phyloP scores from a whole-genome alignment of 176 grass and related monocot genomes.

The Metroxylon sagu region DNA sequence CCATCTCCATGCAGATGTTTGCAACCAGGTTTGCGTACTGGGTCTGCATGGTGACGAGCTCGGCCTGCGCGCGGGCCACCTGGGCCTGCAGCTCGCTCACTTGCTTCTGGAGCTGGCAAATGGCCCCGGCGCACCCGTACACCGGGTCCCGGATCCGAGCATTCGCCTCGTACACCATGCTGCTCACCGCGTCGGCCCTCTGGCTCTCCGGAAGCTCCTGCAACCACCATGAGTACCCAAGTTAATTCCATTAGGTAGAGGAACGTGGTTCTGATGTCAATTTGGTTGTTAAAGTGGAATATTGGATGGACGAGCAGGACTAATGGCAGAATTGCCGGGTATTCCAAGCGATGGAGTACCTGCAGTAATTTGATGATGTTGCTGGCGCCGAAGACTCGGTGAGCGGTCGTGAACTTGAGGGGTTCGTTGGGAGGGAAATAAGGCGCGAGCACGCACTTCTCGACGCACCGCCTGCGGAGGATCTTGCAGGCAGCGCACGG shows the following conservation, averaged over 20 bases:
- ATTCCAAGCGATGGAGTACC: slow-evolving; percentile 8
- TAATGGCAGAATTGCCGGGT: too few relatives aligned
- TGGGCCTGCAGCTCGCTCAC: slow-evolving; percentile 74
- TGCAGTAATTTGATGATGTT: slow-evolving; percentile 98
- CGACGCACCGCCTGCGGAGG: slow-evolving; percentile 76
- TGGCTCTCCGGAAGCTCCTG: slow-evolving; percentile 85
- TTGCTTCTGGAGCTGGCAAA: slow-evolving; percentile 89
- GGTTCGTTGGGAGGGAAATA: slow-evolving; percentile 88
- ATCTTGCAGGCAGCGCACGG: slow-evolving; percentile 97
- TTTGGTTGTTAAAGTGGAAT: too few relatives aligned
- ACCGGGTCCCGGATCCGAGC: slow-evolving; percentile 76
- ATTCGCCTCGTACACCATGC: slow-evolving; percentile 94
- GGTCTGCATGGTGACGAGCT: slow-evolving; percentile 46
- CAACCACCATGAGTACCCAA: neutral
- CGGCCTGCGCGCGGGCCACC: slow-evolving; percentile 67
- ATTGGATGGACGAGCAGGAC: too few relatives aligned
- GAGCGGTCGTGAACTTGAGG: slow-evolving; percentile 85
- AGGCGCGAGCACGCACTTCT: slow-evolving; percentile 82
- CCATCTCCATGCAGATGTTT: slow-evolving; percentile 65
- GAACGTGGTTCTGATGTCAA: too few relatives aligned
- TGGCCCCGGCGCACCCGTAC: slow-evolving; percentile 81
- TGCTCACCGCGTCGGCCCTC: slow-evolving; percentile 80
- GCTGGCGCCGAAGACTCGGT: slow-evolving; percentile 93
- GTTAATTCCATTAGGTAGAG: too few relatives aligned
- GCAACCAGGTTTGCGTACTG: slow-evolving; percentile 67